Percentiles rank a stretch among this genome's conserved stretches.
phyloP scores from a whole-genome alignment of 1,139 yeast genomes.

The Hyphopichia khmerensis region DNA sequence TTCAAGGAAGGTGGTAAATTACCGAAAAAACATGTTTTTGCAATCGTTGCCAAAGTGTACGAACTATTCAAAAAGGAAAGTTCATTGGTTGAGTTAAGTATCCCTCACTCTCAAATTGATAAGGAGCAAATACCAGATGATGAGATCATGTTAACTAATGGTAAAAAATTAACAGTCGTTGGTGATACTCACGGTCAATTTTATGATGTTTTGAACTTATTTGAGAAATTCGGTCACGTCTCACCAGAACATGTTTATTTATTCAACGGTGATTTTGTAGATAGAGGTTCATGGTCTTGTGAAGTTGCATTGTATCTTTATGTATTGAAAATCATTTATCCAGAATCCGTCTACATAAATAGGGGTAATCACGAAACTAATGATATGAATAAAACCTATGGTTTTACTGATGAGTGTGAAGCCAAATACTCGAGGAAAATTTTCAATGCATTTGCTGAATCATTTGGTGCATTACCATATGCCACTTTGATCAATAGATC shows the following conservation, averaged over 20 bases:
- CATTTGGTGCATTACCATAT: constrained; percentile 83
- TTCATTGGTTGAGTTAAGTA: constrained; percentile 70
- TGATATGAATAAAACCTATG: constrained; percentile 95
- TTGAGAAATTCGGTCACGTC: constrained; percentile 67
- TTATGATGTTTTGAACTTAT: constrained; percentile 81
- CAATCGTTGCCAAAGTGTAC: constrained; percentile 74
- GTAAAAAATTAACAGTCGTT: constrained; percentile 69
- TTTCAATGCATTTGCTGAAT: constrained; percentile 83
- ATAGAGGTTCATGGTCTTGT: constrained; percentile 97
- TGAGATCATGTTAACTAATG: constrained; percentile 23
- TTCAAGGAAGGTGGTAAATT: constrained; percentile 74
- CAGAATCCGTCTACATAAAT: constrained; percentile 71
- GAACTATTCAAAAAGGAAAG: constrained; percentile 64
- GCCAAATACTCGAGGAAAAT: constrained; percentile 80
- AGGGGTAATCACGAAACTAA: constrained; percentile 97
- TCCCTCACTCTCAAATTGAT: constrained; percentile 31
- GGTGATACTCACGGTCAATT: constrained; percentile 99
- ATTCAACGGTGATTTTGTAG: constrained; percentile 97
- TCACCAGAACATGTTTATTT: constrained; percentile 71
- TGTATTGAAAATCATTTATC: constrained; percentile 74
- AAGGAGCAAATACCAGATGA: constrained; percentile 10
- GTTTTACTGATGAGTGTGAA: constrained; percentile 95
- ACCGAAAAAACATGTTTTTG: constrained; percentile 81
- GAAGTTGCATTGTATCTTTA: constrained; percentile 88
- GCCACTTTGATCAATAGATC: constrained; percentile 77